phyloP scores from a whole-genome alignment of 352 stramenopile species.

The Pilasporangium apinafurcum region DNA sequence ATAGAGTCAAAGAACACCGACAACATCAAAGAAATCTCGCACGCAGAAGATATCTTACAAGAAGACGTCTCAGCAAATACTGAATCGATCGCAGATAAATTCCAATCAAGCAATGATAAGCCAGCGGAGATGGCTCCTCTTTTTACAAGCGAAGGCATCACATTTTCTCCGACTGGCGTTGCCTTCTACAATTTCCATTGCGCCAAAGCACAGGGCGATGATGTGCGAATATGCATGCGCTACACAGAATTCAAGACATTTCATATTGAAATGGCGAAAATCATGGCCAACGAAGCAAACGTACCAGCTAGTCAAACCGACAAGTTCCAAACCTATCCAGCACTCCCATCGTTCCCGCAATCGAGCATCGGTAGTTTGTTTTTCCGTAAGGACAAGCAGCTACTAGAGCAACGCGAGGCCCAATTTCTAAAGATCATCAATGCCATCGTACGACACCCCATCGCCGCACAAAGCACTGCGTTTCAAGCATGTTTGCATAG shows the following conservation, averaged over 20 bases:
- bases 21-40: too few relatives aligned
- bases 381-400: constrained; percentile 32
- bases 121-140: too few relatives aligned
- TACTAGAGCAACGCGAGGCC: constrained; percentile 46
- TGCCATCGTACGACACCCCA: constrained; percentile 43
- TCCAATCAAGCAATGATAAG: too few relatives aligned
- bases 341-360: constrained; percentile 45
- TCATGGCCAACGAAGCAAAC: constrained; percentile 57
- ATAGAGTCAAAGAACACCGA: too few relatives aligned
- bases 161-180: constrained; percentile 36
- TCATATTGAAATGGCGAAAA: constrained; percentile 33
- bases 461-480: constrained; percentile 33
- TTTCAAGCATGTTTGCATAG: constrained; percentile 45
- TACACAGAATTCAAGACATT: constrained; percentile 76
- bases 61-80: too few relatives aligned
- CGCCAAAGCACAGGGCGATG: constrained; percentile 24
- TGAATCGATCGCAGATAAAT: too few relatives aligned
- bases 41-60: too few relatives aligned
- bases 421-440: constrained; percentile 67
- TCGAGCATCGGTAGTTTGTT: constrained; percentile 33
- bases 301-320: constrained; percentile 26
- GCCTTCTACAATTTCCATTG: constrained; percentile 62
- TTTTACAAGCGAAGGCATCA: constrained; percentile 32
- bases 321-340: constrained; percentile 57
- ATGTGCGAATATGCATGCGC: constrained; percentile 50